Conservation (phyloP, 2,329 filamentous ascomycete species). For the Exophiala viscosa region DNA sequence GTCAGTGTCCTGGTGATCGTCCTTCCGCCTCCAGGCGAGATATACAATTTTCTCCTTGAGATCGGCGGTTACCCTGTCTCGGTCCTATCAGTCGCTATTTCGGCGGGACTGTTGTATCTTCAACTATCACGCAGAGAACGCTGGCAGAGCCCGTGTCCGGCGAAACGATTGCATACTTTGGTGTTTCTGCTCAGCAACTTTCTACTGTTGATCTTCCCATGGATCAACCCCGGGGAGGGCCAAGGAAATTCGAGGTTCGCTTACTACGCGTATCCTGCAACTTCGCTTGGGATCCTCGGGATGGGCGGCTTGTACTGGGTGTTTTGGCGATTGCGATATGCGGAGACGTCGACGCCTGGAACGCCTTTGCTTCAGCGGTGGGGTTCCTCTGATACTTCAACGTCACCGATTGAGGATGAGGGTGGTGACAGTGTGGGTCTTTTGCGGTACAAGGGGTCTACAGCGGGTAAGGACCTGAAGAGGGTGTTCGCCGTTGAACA, state of each 20-base stretch:
- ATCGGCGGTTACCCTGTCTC: constrained; percentile 34
- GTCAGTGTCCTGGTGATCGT: constrained; percentile 62
- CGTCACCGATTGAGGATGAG: neutral
- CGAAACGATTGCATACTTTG: constrained; percentile 51
- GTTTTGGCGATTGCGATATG: constrained; percentile 45
- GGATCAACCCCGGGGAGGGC: constrained; percentile 52
- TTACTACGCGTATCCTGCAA: constrained; percentile 56
- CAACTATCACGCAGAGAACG: constrained; percentile 29
- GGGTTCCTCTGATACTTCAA: neutral
- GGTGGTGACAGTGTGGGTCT: no score
- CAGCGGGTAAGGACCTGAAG: no score
- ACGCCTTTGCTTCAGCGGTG: neutral
- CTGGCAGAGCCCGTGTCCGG: constrained; percentile 56
- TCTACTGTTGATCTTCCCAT: constrained; percentile 59
- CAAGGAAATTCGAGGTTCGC: constrained; percentile 50
- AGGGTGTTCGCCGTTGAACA: no score
- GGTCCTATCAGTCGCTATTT: constrained; percentile 33
- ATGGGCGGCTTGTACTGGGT: constrained; percentile 53
- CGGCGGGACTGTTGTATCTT: constrained; percentile 53
- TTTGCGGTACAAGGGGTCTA: no score
- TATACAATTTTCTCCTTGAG: constrained; percentile 60
- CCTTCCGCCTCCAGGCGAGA: constrained; percentile 62
- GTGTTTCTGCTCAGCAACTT: constrained; percentile 62
- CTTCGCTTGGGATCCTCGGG: constrained; percentile 51
- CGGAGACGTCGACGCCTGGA: neutral